These are phyloP conservation scores for Fusarium albidum DNA, from an alignment of 2,329 filamentous ascomycete species.

Conservation along the genomic window DNA sequence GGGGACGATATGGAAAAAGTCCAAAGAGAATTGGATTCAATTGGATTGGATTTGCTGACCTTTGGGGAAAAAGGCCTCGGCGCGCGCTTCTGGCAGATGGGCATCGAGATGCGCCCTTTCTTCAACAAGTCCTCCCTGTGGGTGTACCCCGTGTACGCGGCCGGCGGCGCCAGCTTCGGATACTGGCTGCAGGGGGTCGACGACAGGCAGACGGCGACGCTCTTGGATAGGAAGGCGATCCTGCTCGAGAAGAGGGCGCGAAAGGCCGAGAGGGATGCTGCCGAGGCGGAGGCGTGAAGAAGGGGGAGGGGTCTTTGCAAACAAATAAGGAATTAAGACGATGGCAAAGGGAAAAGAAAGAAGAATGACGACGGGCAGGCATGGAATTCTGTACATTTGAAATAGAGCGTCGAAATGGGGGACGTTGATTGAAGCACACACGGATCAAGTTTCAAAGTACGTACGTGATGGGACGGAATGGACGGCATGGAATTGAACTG, in stretches of 20 bases:
- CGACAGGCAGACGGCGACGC: constrained; percentile 77
- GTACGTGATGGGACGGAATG: constrained; percentile 16
- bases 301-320: constrained; percentile 7
- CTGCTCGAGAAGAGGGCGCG: constrained; percentile 90
- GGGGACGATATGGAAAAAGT: too few relatives aligned
- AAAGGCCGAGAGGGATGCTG: constrained; percentile 53
- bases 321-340: constrained; percentile 12
- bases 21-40: too few relatives aligned
- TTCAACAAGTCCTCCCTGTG: constrained; percentile 85
- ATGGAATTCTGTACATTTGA: constrained; percentile 38
- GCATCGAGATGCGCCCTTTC: constrained; percentile 97
- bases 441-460: constrained; percentile 14
- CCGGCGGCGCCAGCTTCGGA: constrained; percentile 88
- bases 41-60: too few relatives aligned
- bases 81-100: constrained; percentile 94
- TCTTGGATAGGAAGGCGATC: constrained; percentile 79
- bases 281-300: constrained; percentile 38
- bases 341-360: constrained; percentile 5
- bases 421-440: constrained; percentile 34
- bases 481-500: not conserved
- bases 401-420: constrained; percentile 37
- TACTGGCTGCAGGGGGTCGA: constrained; percentile 97
- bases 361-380: constrained; percentile 9
- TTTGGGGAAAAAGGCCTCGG: constrained; percentile 94
- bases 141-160: constrained; percentile 90